Conservation (phyloP, 192 early-diverging fungal species). For the Phycomyces blakesleeanus region DNA sequence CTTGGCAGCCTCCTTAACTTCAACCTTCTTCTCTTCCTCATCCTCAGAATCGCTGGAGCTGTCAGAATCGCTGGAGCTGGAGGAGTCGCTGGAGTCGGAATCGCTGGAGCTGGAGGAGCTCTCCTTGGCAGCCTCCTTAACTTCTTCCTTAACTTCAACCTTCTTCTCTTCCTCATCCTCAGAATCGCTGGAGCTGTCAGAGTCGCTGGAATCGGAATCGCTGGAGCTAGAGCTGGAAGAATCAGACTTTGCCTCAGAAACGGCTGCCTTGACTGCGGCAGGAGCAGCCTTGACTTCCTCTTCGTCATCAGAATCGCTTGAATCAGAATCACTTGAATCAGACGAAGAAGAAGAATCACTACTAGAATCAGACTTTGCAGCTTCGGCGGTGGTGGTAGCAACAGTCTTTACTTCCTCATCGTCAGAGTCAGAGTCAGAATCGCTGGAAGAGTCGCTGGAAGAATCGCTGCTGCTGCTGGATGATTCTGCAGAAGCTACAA, state of each 20-base stretch:
- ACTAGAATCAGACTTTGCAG: slow-evolving; percentile 25
- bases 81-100: background rate
- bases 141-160: background rate
- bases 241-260: slow-evolving; percentile 19
- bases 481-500: slow-evolving; percentile 15
- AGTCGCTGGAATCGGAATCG: slow-evolving; percentile 14
- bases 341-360: slow-evolving; percentile 39
- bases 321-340: slow-evolving; percentile 28
- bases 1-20: slow-evolving; percentile 1
- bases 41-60: slow-evolving; percentile 14
- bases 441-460: slow-evolving; percentile 13
- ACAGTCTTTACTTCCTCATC: slow-evolving; percentile 17
- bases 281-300: slow-evolving; percentile 4
- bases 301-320: slow-evolving; percentile 36
- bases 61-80: slow-evolving; percentile 15
- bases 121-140: slow-evolving; percentile 10
- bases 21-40: slow-evolving; percentile 7
- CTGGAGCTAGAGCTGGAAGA: slow-evolving; percentile 1
- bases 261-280: too few species aligned
- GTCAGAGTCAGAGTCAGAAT: slow-evolving; percentile 32
- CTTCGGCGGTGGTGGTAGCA: slow-evolving; percentile 12
- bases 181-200: slow-evolving; percentile 12
- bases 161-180: slow-evolving; percentile 13
- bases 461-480: slow-evolving; percentile 21
- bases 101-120: slow-evolving; percentile 20